Conservation (phyloP, 192 early-diverging fungal species). For the Rhizoclosmatium sp. region DNA sequence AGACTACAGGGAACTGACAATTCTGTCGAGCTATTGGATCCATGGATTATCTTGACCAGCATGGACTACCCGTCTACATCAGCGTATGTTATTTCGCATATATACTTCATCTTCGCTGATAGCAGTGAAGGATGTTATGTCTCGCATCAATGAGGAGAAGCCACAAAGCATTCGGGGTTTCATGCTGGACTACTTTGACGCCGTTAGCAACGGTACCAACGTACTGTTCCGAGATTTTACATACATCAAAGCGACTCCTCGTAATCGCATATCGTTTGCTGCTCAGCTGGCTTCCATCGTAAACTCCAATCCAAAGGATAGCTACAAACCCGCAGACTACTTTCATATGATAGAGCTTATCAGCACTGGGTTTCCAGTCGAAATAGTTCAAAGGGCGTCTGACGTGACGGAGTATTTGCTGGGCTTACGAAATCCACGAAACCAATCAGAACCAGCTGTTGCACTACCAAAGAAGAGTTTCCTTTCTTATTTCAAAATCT, state of each 20-base stretch:
- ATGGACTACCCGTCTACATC: constrained; percentile 16
- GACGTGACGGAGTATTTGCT: constrained; percentile 17
- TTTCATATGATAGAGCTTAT: constrained; percentile 28
- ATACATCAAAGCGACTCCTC: constrained; percentile 27
- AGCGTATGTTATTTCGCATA: constrained; percentile 1
- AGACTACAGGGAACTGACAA: not conserved
- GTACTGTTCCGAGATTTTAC: constrained; percentile 28
- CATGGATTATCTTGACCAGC: constrained; percentile 13
- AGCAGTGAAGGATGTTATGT: not conserved
- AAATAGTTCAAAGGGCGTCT: not conserved
- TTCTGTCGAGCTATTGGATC: not conserved
- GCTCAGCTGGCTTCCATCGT: not conserved
- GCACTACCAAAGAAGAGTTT: constrained; percentile 20
- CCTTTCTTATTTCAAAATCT: constrained; percentile 13
- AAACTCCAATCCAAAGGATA: not conserved
- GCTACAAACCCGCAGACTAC: constrained; percentile 21
- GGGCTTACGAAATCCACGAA: not conserved
- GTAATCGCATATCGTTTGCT: constrained; percentile 13
- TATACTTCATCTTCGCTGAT: not conserved
- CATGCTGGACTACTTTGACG: constrained; percentile 20
- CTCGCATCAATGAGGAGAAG: not conserved
- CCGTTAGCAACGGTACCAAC: constrained; percentile 15
- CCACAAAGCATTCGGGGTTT: not conserved
- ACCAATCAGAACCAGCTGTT: not conserved
- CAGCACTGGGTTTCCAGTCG: constrained; percentile 10